Evolutionary conservation across 768 basidiomycete species (phyloP).

Genomic region (Hypsizygus marmoreus): DNA sequence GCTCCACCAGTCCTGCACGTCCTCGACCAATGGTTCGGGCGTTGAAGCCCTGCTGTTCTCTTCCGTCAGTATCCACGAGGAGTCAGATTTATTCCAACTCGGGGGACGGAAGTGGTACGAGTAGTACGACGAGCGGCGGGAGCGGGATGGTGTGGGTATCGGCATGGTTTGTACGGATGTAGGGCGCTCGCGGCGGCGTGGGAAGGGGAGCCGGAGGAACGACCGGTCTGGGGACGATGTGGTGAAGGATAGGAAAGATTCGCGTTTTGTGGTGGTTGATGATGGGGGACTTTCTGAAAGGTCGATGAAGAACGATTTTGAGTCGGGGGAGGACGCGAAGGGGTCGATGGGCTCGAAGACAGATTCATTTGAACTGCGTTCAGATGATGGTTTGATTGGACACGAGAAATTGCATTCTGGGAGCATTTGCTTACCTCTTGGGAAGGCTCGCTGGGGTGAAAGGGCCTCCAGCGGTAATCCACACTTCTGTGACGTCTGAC

Average conservation of each 20-base stretch:
- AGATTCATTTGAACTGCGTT: conserved; percentile 16
- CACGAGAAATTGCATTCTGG: no score
- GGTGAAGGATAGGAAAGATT: conserved; percentile 45
- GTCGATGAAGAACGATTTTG: conserved; percentile 48
- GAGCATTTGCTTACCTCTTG: conserved; percentile 21
- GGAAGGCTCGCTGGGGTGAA: conserved; percentile 26
- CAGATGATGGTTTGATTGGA: no score
- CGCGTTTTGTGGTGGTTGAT: conserved; percentile 27
- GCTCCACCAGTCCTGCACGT: conserved; percentile 31
- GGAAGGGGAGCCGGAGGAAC: conserved; percentile 20
- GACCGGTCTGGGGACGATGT: conserved; percentile 30
- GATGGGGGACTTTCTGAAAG: conserved; percentile 30
- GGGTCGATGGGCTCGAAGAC: conserved; percentile 36
- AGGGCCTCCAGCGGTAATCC: conserved; percentile 35
- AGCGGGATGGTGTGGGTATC: conserved; percentile 26
- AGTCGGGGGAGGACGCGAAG: conserved; percentile 40
- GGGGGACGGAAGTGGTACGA: conserved; percentile 30
- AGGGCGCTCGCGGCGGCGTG: conserved; percentile 26
- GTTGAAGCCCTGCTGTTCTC: conserved; percentile 26
- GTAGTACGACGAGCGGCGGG: conserved; percentile 33
- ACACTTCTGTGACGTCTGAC: conserved; percentile 27
- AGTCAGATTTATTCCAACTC: conserved; percentile 32
- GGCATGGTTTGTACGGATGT: conserved; percentile 34
- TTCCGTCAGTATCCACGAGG: conserved; percentile 43
- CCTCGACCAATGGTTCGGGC: conserved; percentile 22